Conservation (phyloP, 306 rosid genomes). For the Cucurbita pepo region DNA sequence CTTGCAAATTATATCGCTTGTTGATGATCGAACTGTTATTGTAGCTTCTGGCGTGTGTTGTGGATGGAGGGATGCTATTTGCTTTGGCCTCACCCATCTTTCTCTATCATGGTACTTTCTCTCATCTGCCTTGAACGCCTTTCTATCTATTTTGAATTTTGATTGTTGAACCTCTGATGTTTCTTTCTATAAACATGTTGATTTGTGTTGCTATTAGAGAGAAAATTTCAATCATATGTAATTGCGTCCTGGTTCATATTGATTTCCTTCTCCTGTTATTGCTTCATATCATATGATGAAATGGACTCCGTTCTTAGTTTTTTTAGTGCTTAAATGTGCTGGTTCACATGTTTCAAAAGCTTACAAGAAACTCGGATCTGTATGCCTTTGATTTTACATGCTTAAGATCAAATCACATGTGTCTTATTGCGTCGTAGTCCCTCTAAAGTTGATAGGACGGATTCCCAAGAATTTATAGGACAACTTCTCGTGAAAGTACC, state of each 20-base stretch:
- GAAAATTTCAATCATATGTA: neutral
- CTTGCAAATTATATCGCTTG: slow-evolving; percentile 58
- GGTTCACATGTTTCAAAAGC: no score
- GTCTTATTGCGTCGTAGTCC: neutral
- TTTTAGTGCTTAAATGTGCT: neutral
- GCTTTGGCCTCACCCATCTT: slow-evolving; percentile 55
- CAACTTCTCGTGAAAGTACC: neutral
- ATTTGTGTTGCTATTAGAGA: neutral
- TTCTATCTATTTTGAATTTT: neutral
- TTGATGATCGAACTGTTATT: slow-evolving; percentile 63
- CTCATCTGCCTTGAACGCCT: neutral
- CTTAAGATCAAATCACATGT: neutral
- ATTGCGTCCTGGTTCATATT: neutral
- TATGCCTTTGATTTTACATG: neutral
- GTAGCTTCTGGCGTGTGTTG: slow-evolving; percentile 75
- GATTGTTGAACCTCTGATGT: neutral
- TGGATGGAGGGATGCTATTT: slow-evolving; percentile 90
- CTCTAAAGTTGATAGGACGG: neutral
- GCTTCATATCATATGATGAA: neutral
- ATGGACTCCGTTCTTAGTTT: neutral
- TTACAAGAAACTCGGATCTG: neutral
- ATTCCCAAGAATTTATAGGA: neutral
- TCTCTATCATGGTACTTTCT: slow-evolving; percentile 67
- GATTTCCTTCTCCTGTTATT: neutral
- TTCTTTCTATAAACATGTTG: neutral